These are phyloP conservation scores for Claviceps sp. DNA, from an alignment of 2,329 filamentous ascomycete genomes.

Conservation along the genomic window DNA sequence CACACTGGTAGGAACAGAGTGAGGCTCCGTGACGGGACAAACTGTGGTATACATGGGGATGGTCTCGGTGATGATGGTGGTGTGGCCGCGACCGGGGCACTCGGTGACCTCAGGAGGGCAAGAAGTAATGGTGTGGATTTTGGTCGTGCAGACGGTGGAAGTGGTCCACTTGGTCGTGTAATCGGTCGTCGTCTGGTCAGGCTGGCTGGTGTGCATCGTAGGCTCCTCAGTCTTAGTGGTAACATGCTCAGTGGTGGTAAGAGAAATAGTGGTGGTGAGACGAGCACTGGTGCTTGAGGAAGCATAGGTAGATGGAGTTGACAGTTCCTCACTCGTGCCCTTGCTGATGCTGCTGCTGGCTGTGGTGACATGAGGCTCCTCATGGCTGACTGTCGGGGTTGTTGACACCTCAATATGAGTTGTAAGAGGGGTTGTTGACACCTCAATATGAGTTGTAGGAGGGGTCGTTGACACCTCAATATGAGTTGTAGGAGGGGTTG, in stretches of 20 bases:
- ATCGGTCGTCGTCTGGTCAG: slow-evolving; percentile 3
- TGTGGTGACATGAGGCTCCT: background rate
- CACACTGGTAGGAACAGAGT: background rate
- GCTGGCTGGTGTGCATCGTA: slow-evolving; percentile 6
- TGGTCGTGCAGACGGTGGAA: slow-evolving; percentile 19
- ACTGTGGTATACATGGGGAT: slow-evolving; percentile 25
- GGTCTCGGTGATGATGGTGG: slow-evolving; percentile 17
- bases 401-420: background rate
- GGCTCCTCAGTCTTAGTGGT: slow-evolving; percentile 3
- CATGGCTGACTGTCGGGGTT: background rate
- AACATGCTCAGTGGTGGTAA: slow-evolving; percentile 1
- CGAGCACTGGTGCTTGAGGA: slow-evolving; percentile 2
- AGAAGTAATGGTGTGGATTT: slow-evolving; percentile 15
- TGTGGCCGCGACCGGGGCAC: slow-evolving; percentile 16
- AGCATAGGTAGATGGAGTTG: slow-evolving; percentile 5
- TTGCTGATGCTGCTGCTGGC: background rate
- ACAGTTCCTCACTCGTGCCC: slow-evolving; percentile 1
- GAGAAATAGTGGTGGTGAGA: slow-evolving; percentile 2
- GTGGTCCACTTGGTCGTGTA: slow-evolving; percentile 14
- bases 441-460: background rate
- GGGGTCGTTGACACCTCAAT: background rate
- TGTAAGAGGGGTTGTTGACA: background rate
- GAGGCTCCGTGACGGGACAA: slow-evolving; percentile 23
- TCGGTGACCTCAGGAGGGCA: slow-evolving; percentile 18
- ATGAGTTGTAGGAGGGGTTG: background rate